Conservation (phyloP, 179 eudicot species). For the Vitellaria paradoxa region DNA sequence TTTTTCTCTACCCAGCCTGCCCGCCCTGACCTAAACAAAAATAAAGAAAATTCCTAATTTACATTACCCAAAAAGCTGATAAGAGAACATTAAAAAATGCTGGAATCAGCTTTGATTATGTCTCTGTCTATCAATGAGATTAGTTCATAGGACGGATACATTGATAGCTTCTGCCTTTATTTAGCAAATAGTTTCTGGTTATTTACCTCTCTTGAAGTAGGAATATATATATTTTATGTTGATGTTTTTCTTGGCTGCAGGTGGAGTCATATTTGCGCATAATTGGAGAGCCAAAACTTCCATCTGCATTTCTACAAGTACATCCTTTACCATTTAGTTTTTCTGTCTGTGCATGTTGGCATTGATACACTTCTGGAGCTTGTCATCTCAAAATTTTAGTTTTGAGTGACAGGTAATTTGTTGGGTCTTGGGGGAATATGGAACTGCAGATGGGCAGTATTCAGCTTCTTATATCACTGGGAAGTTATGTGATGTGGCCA, state of each 20-base stretch:
- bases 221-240: neutral
- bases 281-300: conserved; percentile 91
- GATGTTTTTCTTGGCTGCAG: conserved; percentile 41
- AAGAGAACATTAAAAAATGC: neutral
- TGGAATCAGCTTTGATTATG: neutral
- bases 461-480: conserved; percentile 90
- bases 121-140: neutral
- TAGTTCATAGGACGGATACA: neutral
- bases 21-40: neutral
- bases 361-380: conserved; percentile 4
- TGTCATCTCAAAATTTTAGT: conserved; percentile 5
- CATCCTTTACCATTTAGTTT: conserved; percentile 21
- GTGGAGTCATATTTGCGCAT: conserved; percentile 86
- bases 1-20: neutral
- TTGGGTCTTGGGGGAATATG: conserved; percentile 99
- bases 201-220: neutral
- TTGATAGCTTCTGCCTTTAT: neutral
- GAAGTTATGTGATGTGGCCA: conserved; percentile 93
- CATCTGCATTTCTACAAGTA: conserved; percentile 94
- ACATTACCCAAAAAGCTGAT: neutral
- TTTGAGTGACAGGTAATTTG: conserved; percentile 69
- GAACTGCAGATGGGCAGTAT: conserved; percentile 86
- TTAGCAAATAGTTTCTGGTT: neutral
- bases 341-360: neutral
- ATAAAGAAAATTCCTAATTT: too few species aligned